These are phyloP conservation scores for Platanus orientalis DNA, from an alignment of 164 flowering plant species.

Conservation along the genomic window DNA sequence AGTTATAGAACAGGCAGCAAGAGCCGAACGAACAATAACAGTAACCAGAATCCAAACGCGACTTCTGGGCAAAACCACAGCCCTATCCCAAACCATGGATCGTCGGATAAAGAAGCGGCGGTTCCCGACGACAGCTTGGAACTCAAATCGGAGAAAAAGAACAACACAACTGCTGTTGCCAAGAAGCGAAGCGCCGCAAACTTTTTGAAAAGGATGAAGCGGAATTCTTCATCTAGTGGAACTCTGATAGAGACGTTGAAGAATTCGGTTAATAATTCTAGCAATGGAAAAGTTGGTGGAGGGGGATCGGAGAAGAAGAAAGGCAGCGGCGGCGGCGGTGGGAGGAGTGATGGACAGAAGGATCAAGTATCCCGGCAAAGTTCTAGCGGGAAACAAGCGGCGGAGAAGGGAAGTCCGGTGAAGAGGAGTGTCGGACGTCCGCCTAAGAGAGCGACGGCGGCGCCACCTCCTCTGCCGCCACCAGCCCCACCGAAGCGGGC, in stretches of 20 bases:
- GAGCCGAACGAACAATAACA: conserved; percentile 9
- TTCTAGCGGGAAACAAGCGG: conserved; percentile 13
- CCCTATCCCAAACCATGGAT: conserved; percentile 13
- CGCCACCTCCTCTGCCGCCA: conserved; percentile 4
- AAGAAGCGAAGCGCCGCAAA: conserved; percentile 68
- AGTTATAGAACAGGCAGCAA: conserved; percentile 35
- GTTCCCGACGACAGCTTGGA: conserved; percentile 14
- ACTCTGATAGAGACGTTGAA: conserved; percentile 20
- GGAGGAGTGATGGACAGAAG: conserved; percentile 16
- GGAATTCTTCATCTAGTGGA: conserved; percentile 34
- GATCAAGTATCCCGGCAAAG: conserved; percentile 14
- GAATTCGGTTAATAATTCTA: conserved; percentile 13
- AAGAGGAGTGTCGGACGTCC: conserved; percentile 65
- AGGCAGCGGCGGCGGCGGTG: no score
- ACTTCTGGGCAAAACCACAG: conserved; percentile 10
- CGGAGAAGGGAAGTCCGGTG: conserved; percentile 29
- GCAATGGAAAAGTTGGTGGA: conserved; percentile 2
- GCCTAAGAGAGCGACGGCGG: conserved; percentile 41
- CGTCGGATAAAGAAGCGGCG: conserved; percentile 14
- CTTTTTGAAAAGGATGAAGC: conserved; percentile 74
- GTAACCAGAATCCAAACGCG: conserved; percentile 7
- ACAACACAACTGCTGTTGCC: conserved; percentile 13
- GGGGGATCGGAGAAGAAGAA: conserved; percentile 14
- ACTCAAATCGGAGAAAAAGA: conserved; percentile 19
- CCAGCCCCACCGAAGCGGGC: conserved; percentile 27